Base-by-base conservation (phyloP, 495 filamentous ascomycete species). In the Xylaria nigripes region DNA sequence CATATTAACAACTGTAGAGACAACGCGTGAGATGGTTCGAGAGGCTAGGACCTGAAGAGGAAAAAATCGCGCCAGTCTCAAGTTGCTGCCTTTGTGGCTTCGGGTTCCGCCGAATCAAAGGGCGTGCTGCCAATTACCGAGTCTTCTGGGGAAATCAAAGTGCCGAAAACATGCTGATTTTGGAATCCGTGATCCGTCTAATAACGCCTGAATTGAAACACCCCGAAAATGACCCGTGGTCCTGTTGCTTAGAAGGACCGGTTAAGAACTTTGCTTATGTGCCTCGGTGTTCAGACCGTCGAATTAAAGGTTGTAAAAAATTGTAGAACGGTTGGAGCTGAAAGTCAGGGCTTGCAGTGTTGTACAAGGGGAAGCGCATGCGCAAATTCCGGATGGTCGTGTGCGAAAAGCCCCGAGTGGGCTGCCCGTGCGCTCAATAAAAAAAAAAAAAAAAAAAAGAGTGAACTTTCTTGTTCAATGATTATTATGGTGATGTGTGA, bases 261-360 rank as follows among this genome's bases (percentile, higher is more conserved):
- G 32, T 29, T 8, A 48, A 48, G 25, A 19, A 21, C 8, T 30
- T 22, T 4, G n/a, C 12, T 6, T 9, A 10, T 10, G 15, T 6
- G 24, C 16, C 38, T 30, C 27, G 25, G 23, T 54, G 44, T 21
- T 22, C 23, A 49, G 38, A 27, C 32, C 38, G 46, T 27, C 30
- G 46, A 44, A 63, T 60, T 58, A 63, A 52, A 55, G 42, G 47
- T 38, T 41, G 45, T 59, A 51, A 41, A 22, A n/a, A 48, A 21
- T 34, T 46, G 51, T 22, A 38, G 36, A 56, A 49, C 38, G 27
- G 27, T 25, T 40, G 30, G 16, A 52, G 45, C 42, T 57, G 48
- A 52, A 56, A 51, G 43, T 45, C 49, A 51, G 38, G 30, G 52
- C 52, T 48, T 46, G 56, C 46, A 51, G 30, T 49, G 51, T 59